Percentiles rank a stretch among this genome's conserved stretches.
Conservation (phyloP, 106 monocot species). For the Dendrobium catenatum region DNA sequence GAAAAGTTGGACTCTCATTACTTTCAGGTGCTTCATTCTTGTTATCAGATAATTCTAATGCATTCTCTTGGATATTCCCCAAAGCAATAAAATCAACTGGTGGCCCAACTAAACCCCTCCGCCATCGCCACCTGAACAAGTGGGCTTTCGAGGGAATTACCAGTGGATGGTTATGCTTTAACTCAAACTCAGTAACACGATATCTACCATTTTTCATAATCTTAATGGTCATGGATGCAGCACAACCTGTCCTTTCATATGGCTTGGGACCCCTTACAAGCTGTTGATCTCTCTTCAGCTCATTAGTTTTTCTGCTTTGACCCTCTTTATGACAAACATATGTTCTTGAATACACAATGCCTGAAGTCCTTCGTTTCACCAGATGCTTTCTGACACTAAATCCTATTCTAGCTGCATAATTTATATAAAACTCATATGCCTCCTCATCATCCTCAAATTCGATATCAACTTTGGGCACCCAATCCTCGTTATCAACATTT, state of each 20-base stretch:
- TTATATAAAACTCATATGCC: slow-evolving; percentile 38
- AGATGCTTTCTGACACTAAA: slow-evolving; percentile 38
- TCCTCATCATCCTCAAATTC: slow-evolving; percentile 48
- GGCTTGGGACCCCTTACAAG: slow-evolving; percentile 11
- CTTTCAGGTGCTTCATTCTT: not conserved
- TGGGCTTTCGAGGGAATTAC: slow-evolving; percentile 13
- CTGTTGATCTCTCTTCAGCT: slow-evolving; percentile 11
- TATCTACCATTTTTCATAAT: slow-evolving; percentile 23
- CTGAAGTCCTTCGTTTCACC: slow-evolving; percentile 21
- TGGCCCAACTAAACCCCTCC: slow-evolving; percentile 4
- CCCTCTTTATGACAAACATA: slow-evolving; percentile 30
- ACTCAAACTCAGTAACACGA: slow-evolving; percentile 17
- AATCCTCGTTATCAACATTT: slow-evolving; percentile 19
- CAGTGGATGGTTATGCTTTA: slow-evolving; percentile 26
- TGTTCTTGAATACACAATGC: slow-evolving; percentile 27
- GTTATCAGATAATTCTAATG: not conserved
- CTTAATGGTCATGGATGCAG: slow-evolving; percentile 22
- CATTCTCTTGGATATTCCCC: not conserved
- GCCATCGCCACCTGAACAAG: slow-evolving; percentile 9
- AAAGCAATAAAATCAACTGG: not conserved
- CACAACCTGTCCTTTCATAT: slow-evolving; percentile 23
- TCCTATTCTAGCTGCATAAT: slow-evolving; percentile 29
- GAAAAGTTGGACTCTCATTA: not conserved
- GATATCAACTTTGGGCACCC: slow-evolving; percentile 38
- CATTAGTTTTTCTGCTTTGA: slow-evolving; percentile 7